Evolutionary conservation across 768 basidiomycete genomes (phyloP).

Genomic region (Suillus hirtellus): DNA sequence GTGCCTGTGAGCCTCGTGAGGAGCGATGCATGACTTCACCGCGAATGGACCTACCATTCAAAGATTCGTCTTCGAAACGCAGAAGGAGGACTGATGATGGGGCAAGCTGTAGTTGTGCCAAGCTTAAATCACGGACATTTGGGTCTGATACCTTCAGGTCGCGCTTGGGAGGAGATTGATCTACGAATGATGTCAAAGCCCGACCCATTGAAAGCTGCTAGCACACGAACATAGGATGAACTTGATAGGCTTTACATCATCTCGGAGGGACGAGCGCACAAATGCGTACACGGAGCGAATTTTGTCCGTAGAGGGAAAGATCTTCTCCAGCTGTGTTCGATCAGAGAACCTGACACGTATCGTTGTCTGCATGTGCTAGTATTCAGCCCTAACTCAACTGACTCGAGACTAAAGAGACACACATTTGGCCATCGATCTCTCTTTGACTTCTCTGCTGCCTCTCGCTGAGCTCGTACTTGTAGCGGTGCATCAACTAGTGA

Average conservation of each 20-base stretch:
- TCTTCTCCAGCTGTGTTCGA: constrained; percentile 76
- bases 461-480: constrained; percentile 61
- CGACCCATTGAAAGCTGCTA: neutral
- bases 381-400: constrained; percentile 15
- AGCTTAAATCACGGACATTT: constrained; percentile 62
- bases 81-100: constrained; percentile 80
- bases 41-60: constrained; percentile 54
- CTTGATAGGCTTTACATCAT: constrained; percentile 76
- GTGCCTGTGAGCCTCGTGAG: constrained; percentile 41
- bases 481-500: constrained; percentile 71
- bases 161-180: constrained; percentile 79
- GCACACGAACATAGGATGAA: constrained; percentile 75
- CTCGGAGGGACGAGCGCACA: constrained; percentile 66
- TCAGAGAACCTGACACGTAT: constrained; percentile 84
- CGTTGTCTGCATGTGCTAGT: constrained; percentile 64
- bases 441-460: constrained; percentile 60
- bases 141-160: constrained; percentile 84
- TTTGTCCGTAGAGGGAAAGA: constrained; percentile 76
- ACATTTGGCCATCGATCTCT: constrained; percentile 75
- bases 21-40: constrained; percentile 6
- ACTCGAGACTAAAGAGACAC: constrained; percentile 8
- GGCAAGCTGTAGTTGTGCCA: constrained; percentile 71
- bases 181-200: constrained; percentile 37
- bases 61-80: constrained; percentile 67
- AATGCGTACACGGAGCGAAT: constrained; percentile 86